Evolutionary conservation across 805 yeast species (phyloP).

Genomic region (Ogataea ganodermae): DNA sequence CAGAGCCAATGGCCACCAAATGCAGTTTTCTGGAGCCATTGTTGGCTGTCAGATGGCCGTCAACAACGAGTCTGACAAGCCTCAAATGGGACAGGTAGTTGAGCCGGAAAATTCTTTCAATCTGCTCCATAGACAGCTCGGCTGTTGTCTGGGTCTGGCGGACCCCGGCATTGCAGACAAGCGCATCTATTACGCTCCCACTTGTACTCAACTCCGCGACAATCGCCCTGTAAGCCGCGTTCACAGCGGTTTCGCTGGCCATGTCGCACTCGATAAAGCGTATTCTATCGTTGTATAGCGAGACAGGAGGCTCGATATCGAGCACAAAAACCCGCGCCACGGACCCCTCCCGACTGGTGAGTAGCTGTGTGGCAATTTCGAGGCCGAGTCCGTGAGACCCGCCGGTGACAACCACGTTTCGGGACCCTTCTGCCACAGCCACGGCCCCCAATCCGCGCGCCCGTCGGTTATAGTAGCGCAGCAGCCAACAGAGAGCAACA

Average conservation of each 20-base stretch:
- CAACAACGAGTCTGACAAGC: constrained; percentile 36
- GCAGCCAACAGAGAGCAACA: constrained; percentile 24
- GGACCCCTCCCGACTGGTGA: background rate
- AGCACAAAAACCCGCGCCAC: constrained; percentile 10
- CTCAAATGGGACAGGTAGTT: constrained; percentile 47
- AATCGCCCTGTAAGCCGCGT: constrained; percentile 31
- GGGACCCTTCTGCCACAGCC: background rate
- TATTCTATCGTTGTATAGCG: constrained; percentile 21
- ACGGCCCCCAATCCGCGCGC: constrained; percentile 10
- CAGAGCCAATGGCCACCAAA: constrained; percentile 47
- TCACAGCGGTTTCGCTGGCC: constrained; percentile 9
- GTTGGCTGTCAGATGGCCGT: constrained; percentile 30
- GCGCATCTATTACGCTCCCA: constrained; percentile 30
- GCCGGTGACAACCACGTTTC: constrained; percentile 47
- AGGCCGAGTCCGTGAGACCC: constrained; percentile 54
- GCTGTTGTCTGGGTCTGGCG: constrained; percentile 39
- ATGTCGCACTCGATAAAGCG: constrained; percentile 32
- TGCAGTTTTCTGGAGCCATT: constrained; percentile 33
- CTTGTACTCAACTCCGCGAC: constrained; percentile 9
- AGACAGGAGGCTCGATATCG: constrained; percentile 10
- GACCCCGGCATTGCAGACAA: constrained; percentile 53
- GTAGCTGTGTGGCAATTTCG: constrained; percentile 37
- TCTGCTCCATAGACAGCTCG: constrained; percentile 25
- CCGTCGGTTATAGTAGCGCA: constrained; percentile 20
- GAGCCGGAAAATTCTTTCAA: constrained; percentile 38